These are phyloP conservation scores for Neofusicoccum kwambonambiense DNA, from an alignment of 2,329 filamentous ascomycete species.

Conservation along the genomic window DNA sequence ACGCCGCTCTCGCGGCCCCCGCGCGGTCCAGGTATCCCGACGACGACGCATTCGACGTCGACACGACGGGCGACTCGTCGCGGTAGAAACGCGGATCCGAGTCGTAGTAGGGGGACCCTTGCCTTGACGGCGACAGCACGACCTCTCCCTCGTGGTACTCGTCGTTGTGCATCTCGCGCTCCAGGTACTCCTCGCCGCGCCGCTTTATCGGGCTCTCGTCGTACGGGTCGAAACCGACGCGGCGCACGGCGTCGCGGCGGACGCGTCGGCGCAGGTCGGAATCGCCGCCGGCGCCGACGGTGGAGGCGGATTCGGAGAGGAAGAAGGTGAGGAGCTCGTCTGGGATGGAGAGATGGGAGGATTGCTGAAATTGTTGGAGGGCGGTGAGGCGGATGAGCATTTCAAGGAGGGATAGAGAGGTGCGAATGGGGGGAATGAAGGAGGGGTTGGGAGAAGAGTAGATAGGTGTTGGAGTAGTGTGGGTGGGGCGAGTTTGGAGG, in stretches of 20 bases:
- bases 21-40: neutral
- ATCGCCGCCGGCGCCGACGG: conserved; percentile 64
- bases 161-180: conserved; percentile 27
- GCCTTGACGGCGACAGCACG: neutral
- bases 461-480: conserved; percentile 30
- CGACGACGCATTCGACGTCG: neutral
- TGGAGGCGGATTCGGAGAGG: conserved; percentile 63
- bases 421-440: conserved; percentile 54
- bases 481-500: conserved; percentile 27
- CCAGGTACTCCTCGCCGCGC: conserved; percentile 65
- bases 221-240: conserved; percentile 71
- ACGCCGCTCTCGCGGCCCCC: neutral
- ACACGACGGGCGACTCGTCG: neutral
- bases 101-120: neutral
- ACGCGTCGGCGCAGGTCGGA: conserved; percentile 60
- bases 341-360: conserved; percentile 82
- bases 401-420: conserved; percentile 77
- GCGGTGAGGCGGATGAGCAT: conserved; percentile 83
- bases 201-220: conserved; percentile 68
- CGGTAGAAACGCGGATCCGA: neutral
- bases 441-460: conserved; percentile 23
- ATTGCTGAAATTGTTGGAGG: conserved; percentile 88
- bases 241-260: conserved; percentile 58
- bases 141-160: neutral
- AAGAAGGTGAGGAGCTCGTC: conserved; percentile 91